Base-by-base conservation (phyloP, 305 asterid species). In the Solanum hybrid region DNA sequence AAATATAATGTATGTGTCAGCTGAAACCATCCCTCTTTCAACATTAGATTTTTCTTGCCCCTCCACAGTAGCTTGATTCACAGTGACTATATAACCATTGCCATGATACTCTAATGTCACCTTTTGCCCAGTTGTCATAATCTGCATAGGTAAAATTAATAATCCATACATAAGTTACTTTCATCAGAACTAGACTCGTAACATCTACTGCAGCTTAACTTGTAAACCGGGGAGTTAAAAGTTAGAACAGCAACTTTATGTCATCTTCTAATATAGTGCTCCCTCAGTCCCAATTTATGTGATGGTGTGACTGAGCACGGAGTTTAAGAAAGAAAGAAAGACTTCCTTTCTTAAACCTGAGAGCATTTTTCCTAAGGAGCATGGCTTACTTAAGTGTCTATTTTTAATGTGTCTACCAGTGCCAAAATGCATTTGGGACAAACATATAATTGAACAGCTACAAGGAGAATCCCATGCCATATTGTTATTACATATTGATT, bases 61-160 rank as follows among this genome's bases (percentile, higher is more conserved):
- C 91, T 95, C 98, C 29, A 95, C 90, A 71, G 96, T 72, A 93
- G 98, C 98, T 92, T 96, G 96, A 90, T 93, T 96, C 91, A 97
- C 98, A 17, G 99, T 97, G 92, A 94, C 96, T 91, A 95, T 80
- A 93, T 93, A 97, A 87, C 93, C 93, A 91, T 92, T 96, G 89
- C 99, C 99, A 90, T 93, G 98, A 92, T 94, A 96, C 91, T 97
- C 99, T 91, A 97, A 93, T 91, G 97, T 93, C 60, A 95, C 98
- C 93, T 94, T 93, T 93, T 97, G 99, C 75, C 99, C 99, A 87
- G 92, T 90, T 40, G 99, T 94, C 99, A 97, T 93, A 89, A 97
- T 92, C 99, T 97, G 96, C 92, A 92, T 36, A 51, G 29, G 84
- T 78, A 73, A 87, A 56, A 85, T 31, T 76, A 87, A n/a, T n/a